phyloP scores from a whole-genome alignment of 106 monocot genomes.

The Apostasia shenzhenica region DNA sequence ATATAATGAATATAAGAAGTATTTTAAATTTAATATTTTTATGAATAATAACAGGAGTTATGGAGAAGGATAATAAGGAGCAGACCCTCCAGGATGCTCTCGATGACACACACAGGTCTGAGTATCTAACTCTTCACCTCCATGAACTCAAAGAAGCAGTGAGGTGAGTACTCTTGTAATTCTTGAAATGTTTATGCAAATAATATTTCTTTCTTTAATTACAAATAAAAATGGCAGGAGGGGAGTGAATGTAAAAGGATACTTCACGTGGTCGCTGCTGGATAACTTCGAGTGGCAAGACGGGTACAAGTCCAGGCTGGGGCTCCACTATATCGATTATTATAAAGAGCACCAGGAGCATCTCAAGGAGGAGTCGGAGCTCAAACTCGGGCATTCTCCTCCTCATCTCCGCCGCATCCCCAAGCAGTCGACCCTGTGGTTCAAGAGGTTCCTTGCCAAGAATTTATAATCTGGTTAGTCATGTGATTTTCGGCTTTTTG shows the following conservation, averaged over 20 bases:
- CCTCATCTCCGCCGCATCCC: conserved; percentile 7
- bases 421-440: conserved; percentile 33
- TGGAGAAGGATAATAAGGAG: conserved; percentile 18
- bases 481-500: too few species aligned
- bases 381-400: not conserved
- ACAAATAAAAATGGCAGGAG: conserved; percentile 2
- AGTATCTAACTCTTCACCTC: conserved; percentile 7
- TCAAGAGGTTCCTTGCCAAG: conserved; percentile 20
- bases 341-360: conserved; percentile 9
- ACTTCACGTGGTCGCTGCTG: conserved; percentile 43
- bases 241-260: conserved; percentile 31
- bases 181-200: too few species aligned
- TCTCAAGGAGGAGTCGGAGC: not conserved
- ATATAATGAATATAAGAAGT: too few species aligned
- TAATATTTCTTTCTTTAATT: too few species aligned
- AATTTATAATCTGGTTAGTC: too few species aligned
- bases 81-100: conserved; percentile 18
- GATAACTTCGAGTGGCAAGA: conserved; percentile 46
- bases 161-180: not conserved
- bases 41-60: not conserved
- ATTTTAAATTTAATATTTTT: too few species aligned
- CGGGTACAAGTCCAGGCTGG: conserved; percentile 35
- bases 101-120: conserved; percentile 16
- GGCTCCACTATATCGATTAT: conserved; percentile 41
- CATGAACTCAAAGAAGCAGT: conserved; percentile 5